Evolutionary conservation across 495 filamentous ascomycete genomes (phyloP).

Genomic region (Entonaema liquescens): DNA sequence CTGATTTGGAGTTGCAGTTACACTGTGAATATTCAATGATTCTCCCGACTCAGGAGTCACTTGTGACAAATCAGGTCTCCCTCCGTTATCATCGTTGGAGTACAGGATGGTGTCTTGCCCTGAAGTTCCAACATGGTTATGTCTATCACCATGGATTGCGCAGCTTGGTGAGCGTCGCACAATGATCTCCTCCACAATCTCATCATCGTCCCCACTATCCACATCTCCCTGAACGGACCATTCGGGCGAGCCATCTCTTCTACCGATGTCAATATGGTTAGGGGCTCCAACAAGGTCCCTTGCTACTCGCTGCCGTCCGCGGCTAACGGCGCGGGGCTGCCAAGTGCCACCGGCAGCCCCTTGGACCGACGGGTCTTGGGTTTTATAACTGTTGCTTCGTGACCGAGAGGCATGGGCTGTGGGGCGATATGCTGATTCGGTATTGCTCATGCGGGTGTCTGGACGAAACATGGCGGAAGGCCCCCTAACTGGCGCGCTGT

Average conservation of each 20-base stretch:
- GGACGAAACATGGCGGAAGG: background rate
- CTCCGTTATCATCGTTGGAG: background rate
- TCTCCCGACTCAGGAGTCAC: background rate
- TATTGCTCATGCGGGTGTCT: slow-evolving; percentile 9
- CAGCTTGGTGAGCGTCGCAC: slow-evolving; percentile 18
- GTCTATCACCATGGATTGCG: slow-evolving; percentile 13
- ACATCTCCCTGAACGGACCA: slow-evolving; percentile 3
- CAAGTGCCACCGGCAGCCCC: background rate
- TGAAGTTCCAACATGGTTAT: background rate
- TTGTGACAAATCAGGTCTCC: background rate
- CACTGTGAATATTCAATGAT: background rate
- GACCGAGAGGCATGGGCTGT: background rate
- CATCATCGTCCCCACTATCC: slow-evolving; percentile 11
- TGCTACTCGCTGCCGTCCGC: slow-evolving; percentile 6
- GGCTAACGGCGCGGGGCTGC: slow-evolving; percentile 6
- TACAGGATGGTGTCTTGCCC: background rate
- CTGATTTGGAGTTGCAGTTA: background rate
- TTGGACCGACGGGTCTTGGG: background rate
- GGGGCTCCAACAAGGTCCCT: background rate
- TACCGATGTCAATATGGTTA: background rate
- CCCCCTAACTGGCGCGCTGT: background rate
- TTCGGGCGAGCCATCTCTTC: background rate
- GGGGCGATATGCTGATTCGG: slow-evolving; percentile 3
- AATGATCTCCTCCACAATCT: slow-evolving; percentile 22
- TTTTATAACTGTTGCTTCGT: slow-evolving; percentile 4